Base-by-base conservation (phyloP, 2,329 filamentous ascomycete genomes). In the Uncinocarpus reesii region DNA sequence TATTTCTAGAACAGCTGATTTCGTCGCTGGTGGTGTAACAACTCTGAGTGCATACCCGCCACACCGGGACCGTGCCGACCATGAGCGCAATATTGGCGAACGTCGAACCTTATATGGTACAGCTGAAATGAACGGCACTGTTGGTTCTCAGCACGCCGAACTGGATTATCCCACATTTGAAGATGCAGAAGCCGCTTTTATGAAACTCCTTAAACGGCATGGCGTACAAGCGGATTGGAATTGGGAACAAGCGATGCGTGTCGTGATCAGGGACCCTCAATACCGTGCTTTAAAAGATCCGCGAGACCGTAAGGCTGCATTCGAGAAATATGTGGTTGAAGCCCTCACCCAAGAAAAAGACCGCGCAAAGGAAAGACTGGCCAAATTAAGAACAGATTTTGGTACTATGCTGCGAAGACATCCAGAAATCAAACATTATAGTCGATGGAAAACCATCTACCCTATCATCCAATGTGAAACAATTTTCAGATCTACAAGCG, bases 381-480 rank as follows among this genome's bases (percentile, higher is more conserved):
- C 86, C 58, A 96, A 95, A 72, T 76, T 96, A 61, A 86, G 88
- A 60, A 77, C 85, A 66, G 92, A 96, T 73, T 98, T 98, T 67
- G 84, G 84, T 57, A 89, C 83, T 48, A 98, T 98, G 92, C 77
- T 98, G 56, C 87, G 84, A 68, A 89, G 88, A 56, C 90, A 98
- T 65, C 88, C 89, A 52, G 92, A 98, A 67, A 96, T 98, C 67
- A 92, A 89, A 66, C 81, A 95, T 65, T 95, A 93, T 66, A 95
- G 90, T 35, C 84, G 88, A 53, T 98, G 92, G 92, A 94, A 88
- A 76, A 95, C 87, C 13, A 92, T 90, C 46, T 82, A 86, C 42
- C 87, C 88, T 7, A 93, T 95, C 55, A 87, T 98, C 53, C 87
- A 96, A 67, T 84, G 84, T 42, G 92, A 98, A 72, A 92, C 87